Base-by-base conservation (phyloP, 768 basidiomycete genomes). In the Leccinum boreale region DNA sequence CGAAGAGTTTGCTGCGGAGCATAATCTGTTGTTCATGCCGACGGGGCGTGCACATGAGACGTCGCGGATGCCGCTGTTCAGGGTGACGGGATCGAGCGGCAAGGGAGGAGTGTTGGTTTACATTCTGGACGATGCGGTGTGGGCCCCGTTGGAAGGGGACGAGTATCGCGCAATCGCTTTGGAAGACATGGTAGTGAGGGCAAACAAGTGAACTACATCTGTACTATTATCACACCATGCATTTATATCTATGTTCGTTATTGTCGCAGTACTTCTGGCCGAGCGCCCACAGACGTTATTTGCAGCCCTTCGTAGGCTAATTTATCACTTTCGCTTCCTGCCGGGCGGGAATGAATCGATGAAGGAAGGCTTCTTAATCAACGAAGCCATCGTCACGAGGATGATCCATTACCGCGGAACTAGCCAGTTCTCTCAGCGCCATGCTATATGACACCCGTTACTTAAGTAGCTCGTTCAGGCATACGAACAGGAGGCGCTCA, bases 51-150 rank as follows among this genome's bases (percentile, higher is more conserved):
- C 85, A 14, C 92, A 98, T 65, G 88, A 89, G 64, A 79, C 76
- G 48, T 93, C 94, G 17, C 84, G 95, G 55, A 90, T 95, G 86
- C 93, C 93, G 7, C 71, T 98, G 51, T 98, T 87, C 78, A 84
- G 88, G 51, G 86, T 98, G 12, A 90, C 92, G 56, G 85, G 80
- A 21, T 84, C 83, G 14, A 92, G 92, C 70, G 94, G 93, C 11
- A 88, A 86, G 65, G 90, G 92, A 9, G 96, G 96, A 0, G 67
- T 98, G 45, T 76, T 93, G 64, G 87, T 97, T 23, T 99, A 96
- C 74, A 82, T 98, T 45, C 77, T 85, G 62, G 94, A 97, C 65
- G 94, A 97, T 74, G 95, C 94, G 1, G 92, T 98, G 14, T 98
- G 95, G 89, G 88, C 89, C 3, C 79, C 84, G n/a, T 42, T 42